Base-by-base conservation (phyloP, 768 basidiomycete species). In the Russula sp. region DNA sequence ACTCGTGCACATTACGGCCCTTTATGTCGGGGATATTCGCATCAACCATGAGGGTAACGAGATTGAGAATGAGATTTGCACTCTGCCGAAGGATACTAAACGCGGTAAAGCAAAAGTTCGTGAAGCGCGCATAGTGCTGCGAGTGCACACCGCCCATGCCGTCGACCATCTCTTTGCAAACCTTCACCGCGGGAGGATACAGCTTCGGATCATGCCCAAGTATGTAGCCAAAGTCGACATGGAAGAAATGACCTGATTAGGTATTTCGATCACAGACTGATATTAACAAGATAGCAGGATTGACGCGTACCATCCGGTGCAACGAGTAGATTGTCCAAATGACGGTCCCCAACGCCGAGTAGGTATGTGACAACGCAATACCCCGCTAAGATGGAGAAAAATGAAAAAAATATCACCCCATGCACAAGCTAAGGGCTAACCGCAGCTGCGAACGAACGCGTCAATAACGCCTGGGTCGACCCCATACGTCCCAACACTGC, bases 121-220 rank as follows among this genome's bases (percentile, higher is more conserved):
- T 94, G 84, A 99, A 99, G 35, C 95, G 87, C 29, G 86, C 83
- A 73, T 98, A 98, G 72, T 98, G 96, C n/a, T 88, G 83, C 7
- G 94, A 96, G 69, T 90, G 84, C 1, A 91, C 86, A 11, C 97
- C 96, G n/a, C 97, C 97, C 94, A 99, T 96, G 11, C 91, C 96
- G 71, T 99, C 97, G 0, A 98, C 93, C 97, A 98, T 99, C 71
- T 98, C 97, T 70, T 96, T 95, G 75, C 95, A 98, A 43, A 99
- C 90, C 72, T 99, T 99, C 66, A 98, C 95, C 13, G 94, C 91
- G 7, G 97, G 97, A 2, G 97, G 95, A 71, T 95, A 96, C 0
- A 94, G 93, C 70, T 99, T 98, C 0, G 97, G 97, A 71, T 98
- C 97, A 2, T 94, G 87, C 3, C 97, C 97, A 14, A 98, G 81